A percentile compares a stretch with the other conserved stretches of the same genome.
Evolutionary conservation across 805 yeast species (phyloP).

Genomic region (Cyberlindnera mississippiensis): DNA sequence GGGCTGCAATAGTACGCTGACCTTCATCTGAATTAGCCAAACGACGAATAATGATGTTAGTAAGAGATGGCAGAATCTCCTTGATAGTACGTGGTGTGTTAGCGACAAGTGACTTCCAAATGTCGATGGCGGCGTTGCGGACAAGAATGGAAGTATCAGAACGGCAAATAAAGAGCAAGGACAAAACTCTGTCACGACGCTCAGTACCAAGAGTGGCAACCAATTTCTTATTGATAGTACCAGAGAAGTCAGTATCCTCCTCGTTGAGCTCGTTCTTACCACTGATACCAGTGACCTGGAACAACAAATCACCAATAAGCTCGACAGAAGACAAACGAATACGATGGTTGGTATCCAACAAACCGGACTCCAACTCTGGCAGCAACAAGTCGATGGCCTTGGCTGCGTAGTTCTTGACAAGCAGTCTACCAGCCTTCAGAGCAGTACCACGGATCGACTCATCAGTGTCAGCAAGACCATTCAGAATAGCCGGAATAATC

Average conservation of each 20-base stretch:
- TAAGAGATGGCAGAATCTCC: constrained; percentile 83
- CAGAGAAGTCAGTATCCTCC: constrained; percentile 42
- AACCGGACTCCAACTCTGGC: constrained; percentile 90
- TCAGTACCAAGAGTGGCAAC: constrained; percentile 79
- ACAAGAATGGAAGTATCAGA: constrained; percentile 87
- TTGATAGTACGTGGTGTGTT: constrained; percentile 93
- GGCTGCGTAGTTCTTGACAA: constrained; percentile 86
- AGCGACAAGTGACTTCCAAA: constrained; percentile 95
- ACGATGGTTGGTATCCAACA: constrained; percentile 76
- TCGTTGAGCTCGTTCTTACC: constrained; percentile 69
- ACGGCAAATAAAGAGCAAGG: constrained; percentile 89
- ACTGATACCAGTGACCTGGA: constrained; percentile 88
- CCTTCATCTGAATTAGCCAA: constrained; percentile 78
- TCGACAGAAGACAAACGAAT: constrained; percentile 93
- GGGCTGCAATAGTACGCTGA: constrained; percentile 86
- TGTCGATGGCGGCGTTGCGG: constrained; percentile 84
- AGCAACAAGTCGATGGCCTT: constrained; percentile 89
- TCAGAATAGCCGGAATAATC: constrained; percentile 87
- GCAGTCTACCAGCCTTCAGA: constrained; percentile 85
- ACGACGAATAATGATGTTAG: constrained; percentile 72
- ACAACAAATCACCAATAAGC: constrained; percentile 89
- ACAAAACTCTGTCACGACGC: constrained; percentile 80
- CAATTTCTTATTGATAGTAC: constrained; percentile 59
- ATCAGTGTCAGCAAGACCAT: constrained; percentile 85
- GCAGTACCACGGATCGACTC: constrained; percentile 88